Conservation (phyloP, 73 alveolate species). For the Paramecium pentaurelia region DNA sequence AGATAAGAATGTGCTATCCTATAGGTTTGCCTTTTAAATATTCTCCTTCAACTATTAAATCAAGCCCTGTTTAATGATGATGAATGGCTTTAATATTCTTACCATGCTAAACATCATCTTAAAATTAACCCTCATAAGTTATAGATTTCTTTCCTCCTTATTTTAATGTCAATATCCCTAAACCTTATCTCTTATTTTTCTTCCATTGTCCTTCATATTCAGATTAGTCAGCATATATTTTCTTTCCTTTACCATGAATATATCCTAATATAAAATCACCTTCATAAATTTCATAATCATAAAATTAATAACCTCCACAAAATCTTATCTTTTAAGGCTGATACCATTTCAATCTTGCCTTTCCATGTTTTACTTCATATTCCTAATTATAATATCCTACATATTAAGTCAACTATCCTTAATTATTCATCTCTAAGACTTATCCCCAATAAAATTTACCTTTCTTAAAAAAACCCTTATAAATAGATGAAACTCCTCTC, state of each 20-base stretch:
- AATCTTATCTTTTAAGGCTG: neutral
- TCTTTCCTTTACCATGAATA: conserved; percentile 58
- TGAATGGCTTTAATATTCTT: neutral
- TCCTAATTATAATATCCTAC: neutral
- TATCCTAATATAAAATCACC: neutral
- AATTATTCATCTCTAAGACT: neutral
- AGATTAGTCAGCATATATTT: conserved; percentile 48
- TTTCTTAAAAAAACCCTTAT: neutral
- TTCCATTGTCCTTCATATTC: conserved; percentile 59
- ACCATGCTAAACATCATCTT: neutral
- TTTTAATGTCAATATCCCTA: conserved; percentile 32
- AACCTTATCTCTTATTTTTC: conserved; percentile 50
- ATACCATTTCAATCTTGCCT: neutral
- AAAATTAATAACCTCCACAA: neutral
- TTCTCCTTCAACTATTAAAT: neutral
- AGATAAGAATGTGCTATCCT: neutral
- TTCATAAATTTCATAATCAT: neutral
- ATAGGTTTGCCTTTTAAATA: neutral
- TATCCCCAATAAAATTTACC: neutral
- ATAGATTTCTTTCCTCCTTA: neutral
- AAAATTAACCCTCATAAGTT: neutral
- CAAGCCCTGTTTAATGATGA: neutral
- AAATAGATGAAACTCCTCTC: neutral
- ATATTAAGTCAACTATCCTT: neutral
- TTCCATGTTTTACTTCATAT: neutral